These are phyloP conservation scores for Auricularia heimuer DNA, from an alignment of 768 basidiomycete genomes.

Conservation along the genomic window DNA sequence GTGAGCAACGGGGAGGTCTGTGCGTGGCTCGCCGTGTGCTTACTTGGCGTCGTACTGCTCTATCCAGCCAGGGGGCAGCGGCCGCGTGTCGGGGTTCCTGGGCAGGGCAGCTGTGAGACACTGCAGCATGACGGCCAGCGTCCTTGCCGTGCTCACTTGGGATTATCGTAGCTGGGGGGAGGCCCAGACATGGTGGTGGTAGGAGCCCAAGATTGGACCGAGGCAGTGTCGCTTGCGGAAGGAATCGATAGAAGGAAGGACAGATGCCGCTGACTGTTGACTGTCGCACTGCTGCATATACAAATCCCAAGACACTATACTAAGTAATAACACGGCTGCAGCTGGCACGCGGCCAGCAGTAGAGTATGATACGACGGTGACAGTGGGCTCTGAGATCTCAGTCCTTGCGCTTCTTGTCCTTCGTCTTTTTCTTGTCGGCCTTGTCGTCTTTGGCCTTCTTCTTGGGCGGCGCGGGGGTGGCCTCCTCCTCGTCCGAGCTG, in stretches of 20 bases:
- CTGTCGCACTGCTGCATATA: not conserved
- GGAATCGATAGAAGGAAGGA: not conserved
- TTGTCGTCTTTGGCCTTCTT: not conserved
- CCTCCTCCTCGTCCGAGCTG: not conserved
- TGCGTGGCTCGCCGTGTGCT: constrained; percentile 17
- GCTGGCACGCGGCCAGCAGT: too few species aligned
- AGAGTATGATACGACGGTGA: not conserved
- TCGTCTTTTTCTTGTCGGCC: not conserved
- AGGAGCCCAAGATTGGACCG: not conserved
- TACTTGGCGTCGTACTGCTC: constrained; percentile 60
- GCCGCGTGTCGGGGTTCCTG: constrained; percentile 38
- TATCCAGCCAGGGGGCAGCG: constrained; percentile 52
- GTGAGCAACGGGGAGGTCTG: constrained; percentile 8
- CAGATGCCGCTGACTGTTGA: too few species aligned
- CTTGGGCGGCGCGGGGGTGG: not conserved
- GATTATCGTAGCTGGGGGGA: not conserved
- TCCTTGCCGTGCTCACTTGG: not conserved
- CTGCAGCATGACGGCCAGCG: constrained; percentile 25
- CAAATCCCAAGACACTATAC: not conserved
- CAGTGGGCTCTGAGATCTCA: not conserved
- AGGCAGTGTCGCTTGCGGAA: not conserved
- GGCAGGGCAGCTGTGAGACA: constrained; percentile 26
- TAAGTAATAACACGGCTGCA: too few species aligned
- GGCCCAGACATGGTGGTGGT: not conserved
- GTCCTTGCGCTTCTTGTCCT: not conserved